Evolutionary conservation across 1,284 basidiomycete genomes (phyloP).

Genomic region (Pseudozyma thailandica): DNA sequence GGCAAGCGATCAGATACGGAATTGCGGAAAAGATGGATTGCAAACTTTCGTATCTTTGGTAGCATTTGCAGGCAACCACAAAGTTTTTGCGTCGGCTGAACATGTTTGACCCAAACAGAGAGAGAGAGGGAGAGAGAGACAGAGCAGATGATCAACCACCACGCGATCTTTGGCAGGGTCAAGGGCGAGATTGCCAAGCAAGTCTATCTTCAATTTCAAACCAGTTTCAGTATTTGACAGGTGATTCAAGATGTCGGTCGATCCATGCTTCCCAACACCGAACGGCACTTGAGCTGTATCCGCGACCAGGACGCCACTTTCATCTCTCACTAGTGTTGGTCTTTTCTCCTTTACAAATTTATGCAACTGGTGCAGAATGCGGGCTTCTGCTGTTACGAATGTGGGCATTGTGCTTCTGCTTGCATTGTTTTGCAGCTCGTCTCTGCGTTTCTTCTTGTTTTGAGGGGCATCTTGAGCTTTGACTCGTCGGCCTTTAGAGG

Average conservation of each 20-base stretch:
- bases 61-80: constrained; percentile 2
- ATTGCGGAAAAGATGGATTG: not conserved
- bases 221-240: constrained; percentile 17
- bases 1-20: not conserved
- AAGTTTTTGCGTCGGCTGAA: constrained; percentile 20
- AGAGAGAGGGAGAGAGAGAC: too few relatives aligned
- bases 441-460: too few relatives aligned
- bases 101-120: not conserved
- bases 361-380: not conserved
- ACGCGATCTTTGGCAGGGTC: not conserved
- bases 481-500: constrained; percentile 6
- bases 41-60: constrained; percentile 17
- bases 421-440: not conserved
- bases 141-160: not conserved
- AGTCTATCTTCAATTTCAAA: not conserved
- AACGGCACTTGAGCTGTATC: constrained; percentile 15
- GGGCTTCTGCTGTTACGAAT: not conserved
- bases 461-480: too few relatives aligned
- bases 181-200: constrained; percentile 3
- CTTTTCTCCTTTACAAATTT: not conserved
- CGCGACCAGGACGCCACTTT: not conserved
- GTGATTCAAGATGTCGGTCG: constrained; percentile 17
- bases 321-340: not conserved
- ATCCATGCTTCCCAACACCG: constrained; percentile 12
- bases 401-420: not conserved